A percentile compares a stretch with the other conserved stretches of the same genome.
phyloP scores from a whole-genome alignment of 148 eudicot species.

The Cornus kousa region DNA sequence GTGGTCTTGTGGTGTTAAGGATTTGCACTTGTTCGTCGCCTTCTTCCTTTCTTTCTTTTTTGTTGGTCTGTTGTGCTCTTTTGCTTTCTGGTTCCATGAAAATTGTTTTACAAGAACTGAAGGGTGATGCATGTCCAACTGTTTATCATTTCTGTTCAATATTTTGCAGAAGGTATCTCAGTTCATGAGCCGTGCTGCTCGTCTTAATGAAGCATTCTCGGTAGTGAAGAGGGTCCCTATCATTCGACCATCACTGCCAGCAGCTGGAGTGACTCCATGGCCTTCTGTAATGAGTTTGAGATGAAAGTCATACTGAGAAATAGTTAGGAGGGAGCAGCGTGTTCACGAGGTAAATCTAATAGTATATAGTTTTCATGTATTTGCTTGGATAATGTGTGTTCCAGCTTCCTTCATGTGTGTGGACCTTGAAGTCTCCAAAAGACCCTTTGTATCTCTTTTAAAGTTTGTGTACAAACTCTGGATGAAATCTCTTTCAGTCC shows the following conservation, averaged over 20 bases:
- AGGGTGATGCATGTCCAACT: neutral
- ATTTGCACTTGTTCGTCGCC: too few relatives aligned
- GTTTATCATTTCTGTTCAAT: neutral
- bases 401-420: conserved; percentile 14
- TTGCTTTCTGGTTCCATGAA: neutral
- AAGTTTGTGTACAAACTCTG: conserved; percentile 8
- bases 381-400: conserved; percentile 8
- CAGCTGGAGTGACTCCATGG: conserved; percentile 72
- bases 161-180: conserved; percentile 86
- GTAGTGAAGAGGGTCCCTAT: conserved; percentile 83
- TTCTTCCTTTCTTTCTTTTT: too few relatives aligned
- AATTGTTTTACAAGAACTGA: neutral
- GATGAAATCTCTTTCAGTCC: neutral
- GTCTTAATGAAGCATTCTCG: conserved; percentile 89
- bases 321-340: neutral
- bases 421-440: neutral
- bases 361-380: neutral
- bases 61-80: too few relatives aligned
- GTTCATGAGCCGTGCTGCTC: conserved; percentile 78
- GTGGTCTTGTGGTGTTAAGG: too few relatives aligned
- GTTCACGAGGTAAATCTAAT: neutral
- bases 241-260: conserved; percentile 74
- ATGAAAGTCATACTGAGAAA: conserved; percentile 25
- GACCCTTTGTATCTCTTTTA: conserved; percentile 8
- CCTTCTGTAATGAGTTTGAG: conserved; percentile 66